phyloP scores from a whole-genome alignment of 106 monocot species.

The Vanilla planifolia region DNA sequence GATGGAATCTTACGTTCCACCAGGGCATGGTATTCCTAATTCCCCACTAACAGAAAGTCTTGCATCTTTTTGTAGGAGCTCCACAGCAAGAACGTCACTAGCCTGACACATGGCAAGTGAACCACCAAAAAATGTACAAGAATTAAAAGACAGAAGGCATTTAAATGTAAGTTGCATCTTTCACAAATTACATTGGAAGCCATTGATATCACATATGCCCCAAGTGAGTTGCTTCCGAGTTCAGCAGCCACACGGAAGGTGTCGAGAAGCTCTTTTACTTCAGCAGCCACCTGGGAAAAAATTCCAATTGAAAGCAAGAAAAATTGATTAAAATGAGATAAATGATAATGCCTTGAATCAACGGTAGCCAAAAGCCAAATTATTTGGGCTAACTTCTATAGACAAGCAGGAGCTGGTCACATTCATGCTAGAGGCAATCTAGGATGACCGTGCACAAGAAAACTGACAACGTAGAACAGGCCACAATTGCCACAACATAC shows the following conservation, averaged over 20 bases:
- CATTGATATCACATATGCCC: constrained; percentile 97
- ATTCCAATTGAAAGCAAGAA: too few species aligned
- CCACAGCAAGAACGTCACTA: constrained; percentile 89
- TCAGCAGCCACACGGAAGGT: constrained; percentile 91
- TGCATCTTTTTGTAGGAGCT: constrained; percentile 87
- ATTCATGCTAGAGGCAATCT: too few species aligned
- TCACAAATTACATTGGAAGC: constrained; percentile 70
- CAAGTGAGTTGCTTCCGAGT: constrained; percentile 76
- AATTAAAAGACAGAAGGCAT: too few species aligned
- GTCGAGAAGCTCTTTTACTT: constrained; percentile 78
- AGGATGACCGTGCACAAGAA: too few species aligned
- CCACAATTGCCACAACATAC: too few species aligned
- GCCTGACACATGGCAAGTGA: constrained; percentile 54
- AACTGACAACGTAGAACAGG: too few species aligned
- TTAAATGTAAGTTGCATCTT: too few species aligned
- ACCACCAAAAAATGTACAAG: constrained; percentile 11
- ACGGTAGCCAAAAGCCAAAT: too few species aligned
- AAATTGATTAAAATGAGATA: too few species aligned
- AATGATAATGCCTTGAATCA: too few species aligned
- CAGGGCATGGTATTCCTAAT: constrained; percentile 76
- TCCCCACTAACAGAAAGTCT: constrained; percentile 73
- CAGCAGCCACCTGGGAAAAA: constrained; percentile 49
- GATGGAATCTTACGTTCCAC: constrained; percentile 82
- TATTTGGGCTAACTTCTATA: too few species aligned
- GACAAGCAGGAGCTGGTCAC: too few species aligned